Evolutionary conservation across 805 yeast genomes (phyloP), one percentile per base, ranked within the genome.

Genomic region (Candida arabinofermentans): DNA sequence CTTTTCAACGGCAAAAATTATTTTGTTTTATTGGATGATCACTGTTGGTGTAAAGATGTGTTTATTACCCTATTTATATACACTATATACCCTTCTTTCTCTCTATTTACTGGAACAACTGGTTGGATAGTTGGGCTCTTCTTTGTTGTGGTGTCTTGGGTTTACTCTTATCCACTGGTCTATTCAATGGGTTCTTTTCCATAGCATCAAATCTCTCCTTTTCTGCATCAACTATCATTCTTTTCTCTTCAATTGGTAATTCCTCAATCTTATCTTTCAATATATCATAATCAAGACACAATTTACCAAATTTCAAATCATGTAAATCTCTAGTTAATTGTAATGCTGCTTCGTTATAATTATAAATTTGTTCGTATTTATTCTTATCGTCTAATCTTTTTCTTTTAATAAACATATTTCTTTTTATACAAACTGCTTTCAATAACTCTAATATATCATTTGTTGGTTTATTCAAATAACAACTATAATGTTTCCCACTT

Each of bases 381-480:
- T 22, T 21, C 41, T 80, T 79, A 56, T 79, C 81, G 41, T 62
- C 72, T 19, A 50, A 57, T 36, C 47, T 41, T 37, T 60, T 57
- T 9, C 64, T 62, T 17, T 40, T 48, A n/a, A 40, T 47, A 34
- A 42, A 37, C 36, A 58, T 54, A 5, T 62, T 61, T 21, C 70
- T 59, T 16, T 59, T 59, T 41, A 59, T 65, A 10, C 80, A 78
- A 8, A 82, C 67, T 13, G 70, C 64, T 35, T 58, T 57, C 26
- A 87, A 59, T 17, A 88, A 66, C 43, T 70, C 76, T 41, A 75
- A 71, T 2, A 88, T 69, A 48, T 81, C 75, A 58, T 89, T 89
- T 0, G 96, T 86, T 1, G 96, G 95, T 24, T 67, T 64, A 8
- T 65, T 50, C 49, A 77, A 59, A 52, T 70, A 81, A 38, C 71